Evolutionary conservation across 2,329 filamentous ascomycete species (phyloP), one percentile per base, ranked within the genome.

Genomic region (Hymenoscyphus repandus): DNA sequence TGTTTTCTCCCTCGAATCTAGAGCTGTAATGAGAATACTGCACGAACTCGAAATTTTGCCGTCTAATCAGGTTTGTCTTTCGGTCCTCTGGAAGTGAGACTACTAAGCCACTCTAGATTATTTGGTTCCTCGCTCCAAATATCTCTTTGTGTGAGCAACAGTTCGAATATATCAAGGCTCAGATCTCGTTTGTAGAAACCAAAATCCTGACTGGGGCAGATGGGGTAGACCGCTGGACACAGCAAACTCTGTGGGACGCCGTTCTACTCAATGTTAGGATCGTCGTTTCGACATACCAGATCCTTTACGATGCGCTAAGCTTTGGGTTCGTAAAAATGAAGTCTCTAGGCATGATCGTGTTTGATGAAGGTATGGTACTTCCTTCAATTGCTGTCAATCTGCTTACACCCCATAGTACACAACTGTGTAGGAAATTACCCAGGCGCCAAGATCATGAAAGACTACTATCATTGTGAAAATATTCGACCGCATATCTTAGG

Each of bases 71-170:
- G 60, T 57, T 18, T 30, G 48, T 36, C 32, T 7, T 18, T 10
- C 13, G 3, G n/a, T 3, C 12, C 17, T 3, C 41, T 32, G 32
- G 11, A 44, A 15, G 6, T 20, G 17, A 12, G n/a, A 12, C 12
- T 39, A 12, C 53, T 59, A 32, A 52, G 22, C n/a, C 7, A 9
- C 30, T 31, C 64, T 64, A 57, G 81, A 65, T 82, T 3, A 72
- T 88, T 9, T 92, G 88, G 88, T 89, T 91, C 59, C 70, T 89
- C 37, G 79, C 83, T 0, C 86, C 86, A 0, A 90, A 84, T 0
- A 77, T 88, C 3, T 71, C 78, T 1, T 72, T 92, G 1, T 86
- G 83, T 50, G 61, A 71, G 5, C 88, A 92, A 58, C 88, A 91
- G 62, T 72, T 74, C 58, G 68, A 72, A 2, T 79, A 82, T 17